Evolutionary conservation across 2,329 filamentous ascomycete genomes (phyloP).

Genomic region (Colletotrichum zoysiae): DNA sequence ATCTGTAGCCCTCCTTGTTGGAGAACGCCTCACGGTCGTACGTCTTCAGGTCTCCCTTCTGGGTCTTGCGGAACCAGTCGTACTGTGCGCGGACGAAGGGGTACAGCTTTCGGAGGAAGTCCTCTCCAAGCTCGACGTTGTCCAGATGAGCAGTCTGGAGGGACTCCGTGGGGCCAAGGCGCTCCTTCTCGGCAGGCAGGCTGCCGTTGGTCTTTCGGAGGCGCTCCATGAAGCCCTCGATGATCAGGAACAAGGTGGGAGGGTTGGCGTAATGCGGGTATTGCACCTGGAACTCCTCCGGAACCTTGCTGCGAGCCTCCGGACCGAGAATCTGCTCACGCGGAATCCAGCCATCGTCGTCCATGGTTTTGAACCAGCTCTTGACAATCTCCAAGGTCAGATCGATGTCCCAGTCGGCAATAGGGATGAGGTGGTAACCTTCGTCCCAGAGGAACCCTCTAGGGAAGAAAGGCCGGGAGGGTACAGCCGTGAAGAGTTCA

Average conservation of each 20-base stretch:
- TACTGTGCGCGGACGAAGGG: constrained; percentile 91
- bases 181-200: constrained; percentile 57
- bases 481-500: constrained; percentile 91
- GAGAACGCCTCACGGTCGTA: constrained; percentile 93
- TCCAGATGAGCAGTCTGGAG: constrained; percentile 75
- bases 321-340: constrained; percentile 93
- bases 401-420: constrained; percentile 95
- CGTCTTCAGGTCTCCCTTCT: constrained; percentile 87
- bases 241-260: constrained; percentile 90
- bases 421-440: constrained; percentile 92
- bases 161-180: constrained; percentile 56
- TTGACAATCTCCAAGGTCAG: constrained; percentile 88
- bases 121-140: constrained; percentile 74
- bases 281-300: constrained; percentile 90
- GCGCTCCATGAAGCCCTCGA: constrained; percentile 87
- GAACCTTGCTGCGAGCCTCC: constrained; percentile 96
- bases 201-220: constrained; percentile 70
- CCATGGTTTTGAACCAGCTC: constrained; percentile 97
- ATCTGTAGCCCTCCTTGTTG: constrained; percentile 92
- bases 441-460: constrained; percentile 98
- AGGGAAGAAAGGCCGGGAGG: constrained; percentile 95
- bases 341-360: constrained; percentile 97
- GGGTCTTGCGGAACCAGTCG: constrained; percentile 94
- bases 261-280: constrained; percentile 99
- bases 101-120: constrained; percentile 83